Conservation (phyloP, 2,329 filamentous ascomycete genomes). For the Aspergillus alliaceus region DNA sequence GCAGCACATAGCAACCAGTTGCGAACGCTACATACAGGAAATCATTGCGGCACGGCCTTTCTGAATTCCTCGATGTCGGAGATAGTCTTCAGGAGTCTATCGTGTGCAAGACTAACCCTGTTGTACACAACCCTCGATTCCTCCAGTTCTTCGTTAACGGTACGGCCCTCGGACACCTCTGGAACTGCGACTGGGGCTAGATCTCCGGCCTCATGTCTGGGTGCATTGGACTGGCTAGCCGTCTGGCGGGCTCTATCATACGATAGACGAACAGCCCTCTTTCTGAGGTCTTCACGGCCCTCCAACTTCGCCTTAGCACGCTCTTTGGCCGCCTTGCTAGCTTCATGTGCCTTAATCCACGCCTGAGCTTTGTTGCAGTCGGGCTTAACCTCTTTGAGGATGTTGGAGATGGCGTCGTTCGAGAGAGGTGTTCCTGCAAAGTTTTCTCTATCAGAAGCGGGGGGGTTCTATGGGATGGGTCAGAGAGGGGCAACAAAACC, state of each 20-base stretch:
- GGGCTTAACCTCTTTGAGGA: conserved; percentile 18
- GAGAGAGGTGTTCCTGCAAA: conserved; percentile 8
- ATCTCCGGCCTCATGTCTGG: conserved; percentile 6
- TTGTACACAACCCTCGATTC: not conserved
- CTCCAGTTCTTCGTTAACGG: not conserved
- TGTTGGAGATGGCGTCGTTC: conserved; percentile 16
- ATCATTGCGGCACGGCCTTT: not conserved
- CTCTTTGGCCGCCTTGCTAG: conserved; percentile 6
- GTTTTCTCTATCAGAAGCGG: not conserved
- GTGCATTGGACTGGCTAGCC: not conserved
- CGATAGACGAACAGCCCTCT: conserved; percentile 6
- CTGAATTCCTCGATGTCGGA: not conserved
- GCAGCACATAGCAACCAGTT: not conserved
- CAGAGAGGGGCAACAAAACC: not conserved
- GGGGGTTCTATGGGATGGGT: not conserved
- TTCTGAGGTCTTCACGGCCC: conserved; percentile 10
- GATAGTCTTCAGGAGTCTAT: conserved; percentile 15
- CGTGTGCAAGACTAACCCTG: conserved; percentile 11
- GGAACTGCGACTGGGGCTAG: not conserved
- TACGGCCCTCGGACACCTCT: not conserved
- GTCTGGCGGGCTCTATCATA: conserved; percentile 6
- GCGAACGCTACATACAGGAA: no score
- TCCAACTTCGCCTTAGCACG: conserved; percentile 3
- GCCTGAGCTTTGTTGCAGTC: conserved; percentile 18
- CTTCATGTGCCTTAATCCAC: conserved; percentile 20